A percentile compares a stretch with the other conserved stretches of the same genome.
Evolutionary conservation across 768 basidiomycete genomes (phyloP).

Genomic region (Harrya chromipes): DNA sequence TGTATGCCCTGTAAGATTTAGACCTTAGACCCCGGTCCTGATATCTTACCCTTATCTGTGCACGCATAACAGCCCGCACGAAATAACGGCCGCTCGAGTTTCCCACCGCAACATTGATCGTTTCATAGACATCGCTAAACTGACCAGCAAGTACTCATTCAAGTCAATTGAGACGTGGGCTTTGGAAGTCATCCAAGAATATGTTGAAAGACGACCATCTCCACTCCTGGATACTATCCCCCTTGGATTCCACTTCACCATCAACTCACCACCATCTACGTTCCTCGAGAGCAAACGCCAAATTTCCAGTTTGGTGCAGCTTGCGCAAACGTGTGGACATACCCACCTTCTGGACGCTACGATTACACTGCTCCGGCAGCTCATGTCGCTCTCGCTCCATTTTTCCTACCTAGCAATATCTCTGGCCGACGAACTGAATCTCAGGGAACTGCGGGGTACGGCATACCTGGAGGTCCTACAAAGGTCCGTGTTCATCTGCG

Average conservation of each 20-base stretch:
- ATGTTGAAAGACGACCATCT: constrained; percentile 55
- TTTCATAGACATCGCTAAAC: constrained; percentile 59
- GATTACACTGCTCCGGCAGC: constrained; percentile 53
- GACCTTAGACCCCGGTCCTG: constrained; percentile 20
- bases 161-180: constrained; percentile 73
- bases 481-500: constrained; percentile 40
- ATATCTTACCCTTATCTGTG: not conserved
- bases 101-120: constrained; percentile 48
- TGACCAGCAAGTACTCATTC: constrained; percentile 75
- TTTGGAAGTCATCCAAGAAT: constrained; percentile 68
- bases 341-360: constrained; percentile 57
- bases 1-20: constrained; percentile 67
- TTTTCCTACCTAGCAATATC: constrained; percentile 74
- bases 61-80: constrained; percentile 50
- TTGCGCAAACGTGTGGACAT: constrained; percentile 68
- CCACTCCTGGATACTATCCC: constrained; percentile 47
- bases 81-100: constrained; percentile 48
- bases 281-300: constrained; percentile 42
- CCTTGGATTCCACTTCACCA: constrained; percentile 22
- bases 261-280: constrained; percentile 31
- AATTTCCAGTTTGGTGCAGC: constrained; percentile 57
- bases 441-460: constrained; percentile 55
- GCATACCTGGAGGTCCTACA: constrained; percentile 78
- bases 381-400: constrained; percentile 60
- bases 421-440: constrained; percentile 65